Evolutionary conservation across 176 grass and related monocot species (phyloP), one percentile per base, ranked within the genome.

Genomic region (Bothriochloa decipiens): DNA sequence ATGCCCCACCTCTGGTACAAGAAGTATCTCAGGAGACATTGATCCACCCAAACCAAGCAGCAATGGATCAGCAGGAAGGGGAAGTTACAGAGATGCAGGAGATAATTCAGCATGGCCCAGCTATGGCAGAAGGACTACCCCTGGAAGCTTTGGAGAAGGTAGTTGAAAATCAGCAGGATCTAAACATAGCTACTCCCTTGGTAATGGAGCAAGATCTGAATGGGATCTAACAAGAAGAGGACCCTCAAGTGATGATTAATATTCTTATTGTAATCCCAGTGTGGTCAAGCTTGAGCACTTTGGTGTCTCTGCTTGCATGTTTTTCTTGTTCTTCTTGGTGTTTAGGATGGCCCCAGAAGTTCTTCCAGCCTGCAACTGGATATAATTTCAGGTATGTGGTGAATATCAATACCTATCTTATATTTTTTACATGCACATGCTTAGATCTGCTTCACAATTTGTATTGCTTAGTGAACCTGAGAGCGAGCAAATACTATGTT

Each of bases 261-360:
- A 96, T 99, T 82, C 93, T 99, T 88, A 81, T 99, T 71, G 93
- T 87, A 91, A 67, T 82, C 81, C 91, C 82, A 88, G 93, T 65
- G 45, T 75, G 67, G 93, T 99, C 78, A 99, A 96, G 57, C 96
- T 99, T 84, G 93, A 91, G 65, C 93, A 96, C 80, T 99, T 96
- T 39, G 96, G 91, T 68, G 96, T 99, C 64, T 94, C 96, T 47
- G 96, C 93, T 33, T 99, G 91, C 79, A 89, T 96, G 93, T 96
- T 99, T 84, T 75, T 75, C 27, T 3, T 9, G 25, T 37, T 65
- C 72, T 50, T 32, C 86, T 71, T 86, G 82, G 16, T 79, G 61
- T 83, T 25, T 92, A 99, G 96, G 96, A 99, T 99, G 96, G 90
- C 96, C 65, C 96, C 96, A 65, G 96, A 99, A 88, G 96, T 99